Evolutionary conservation across 83 land plant species (phyloP).

Genomic region (Larix sibirica): DNA sequence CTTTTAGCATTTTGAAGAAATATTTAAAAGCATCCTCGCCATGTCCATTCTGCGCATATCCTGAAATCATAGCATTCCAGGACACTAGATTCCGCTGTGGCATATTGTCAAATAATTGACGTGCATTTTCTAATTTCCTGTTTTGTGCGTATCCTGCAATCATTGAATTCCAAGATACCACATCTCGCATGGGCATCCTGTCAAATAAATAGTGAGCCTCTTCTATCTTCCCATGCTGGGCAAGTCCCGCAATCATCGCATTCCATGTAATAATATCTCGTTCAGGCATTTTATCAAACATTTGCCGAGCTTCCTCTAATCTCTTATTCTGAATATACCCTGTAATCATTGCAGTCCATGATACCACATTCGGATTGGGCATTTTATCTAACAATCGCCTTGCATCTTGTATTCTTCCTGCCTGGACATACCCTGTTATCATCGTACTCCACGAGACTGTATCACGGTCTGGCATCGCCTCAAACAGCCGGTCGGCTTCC

Average conservation of each 20-base stretch:
- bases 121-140: constrained; percentile 19
- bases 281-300: neutral
- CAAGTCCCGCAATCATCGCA: neutral
- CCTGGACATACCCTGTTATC: constrained; percentile 22
- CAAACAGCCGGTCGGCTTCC: constrained; percentile 23
- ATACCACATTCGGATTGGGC: neutral
- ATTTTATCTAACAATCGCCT: constrained; percentile 19
- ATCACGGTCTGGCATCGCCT: constrained; percentile 23
- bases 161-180: constrained; percentile 26
- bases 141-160: constrained; percentile 26
- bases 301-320: too few relatives aligned
- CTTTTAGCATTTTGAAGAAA: constrained; percentile 36
- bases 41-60: constrained; percentile 27
- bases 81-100: constrained; percentile 31
- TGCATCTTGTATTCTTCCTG: constrained; percentile 19
- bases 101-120: constrained; percentile 35
- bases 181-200: neutral
- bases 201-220: neutral
- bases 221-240: neutral
- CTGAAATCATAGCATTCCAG: constrained; percentile 49
- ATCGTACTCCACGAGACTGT: constrained; percentile 35
- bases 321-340: too few relatives aligned
- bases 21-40: constrained; percentile 26
- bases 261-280: neutral
- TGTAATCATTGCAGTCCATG: too few relatives aligned